Evolutionary conservation across 192 early-diverging fungal species (phyloP).

Genomic region (Coemansia sp.): DNA sequence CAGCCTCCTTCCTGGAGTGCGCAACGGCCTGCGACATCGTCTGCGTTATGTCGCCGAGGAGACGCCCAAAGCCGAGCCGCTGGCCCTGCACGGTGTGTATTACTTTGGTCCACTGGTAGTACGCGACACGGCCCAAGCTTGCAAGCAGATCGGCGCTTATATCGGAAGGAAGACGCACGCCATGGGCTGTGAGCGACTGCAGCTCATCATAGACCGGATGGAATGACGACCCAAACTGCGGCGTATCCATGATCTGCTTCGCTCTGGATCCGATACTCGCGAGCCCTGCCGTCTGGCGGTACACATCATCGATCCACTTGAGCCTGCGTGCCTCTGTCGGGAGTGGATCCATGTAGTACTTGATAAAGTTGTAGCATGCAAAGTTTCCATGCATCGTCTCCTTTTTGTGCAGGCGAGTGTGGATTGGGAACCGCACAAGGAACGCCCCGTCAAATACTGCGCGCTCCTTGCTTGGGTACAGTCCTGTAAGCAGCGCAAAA

Average conservation of each 20-base stretch:
- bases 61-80: constrained; percentile 41
- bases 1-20: not conserved
- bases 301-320: constrained; percentile 37
- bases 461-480: constrained; percentile 25
- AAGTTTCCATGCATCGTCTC: constrained; percentile 49
- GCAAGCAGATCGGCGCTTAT: constrained; percentile 18
- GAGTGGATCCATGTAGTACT: constrained; percentile 13
- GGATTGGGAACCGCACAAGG: constrained; percentile 24
- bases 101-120: constrained; percentile 32
- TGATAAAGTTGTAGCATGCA: constrained; percentile 38
- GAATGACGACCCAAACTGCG: constrained; percentile 27
- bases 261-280: constrained; percentile 24
- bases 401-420: constrained; percentile 12
- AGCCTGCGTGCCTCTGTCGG: not conserved
- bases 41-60: constrained; percentile 22
- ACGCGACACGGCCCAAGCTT: constrained; percentile 17
- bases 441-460: constrained; percentile 18
- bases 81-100: constrained; percentile 8
- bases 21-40: constrained; percentile 31
- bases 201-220: constrained; percentile 47
- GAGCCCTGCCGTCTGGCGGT: constrained; percentile 28
- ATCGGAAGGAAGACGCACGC: constrained; percentile 25
- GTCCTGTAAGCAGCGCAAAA: constrained; percentile 59
- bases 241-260: constrained; percentile 9
- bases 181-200: constrained; percentile 31